A percentile compares a stretch with the other conserved stretches of the same genome.
These are phyloP conservation scores for Amyloporia xantha DNA, from an alignment of 768 basidiomycete genomes.

Conservation along the genomic window DNA sequence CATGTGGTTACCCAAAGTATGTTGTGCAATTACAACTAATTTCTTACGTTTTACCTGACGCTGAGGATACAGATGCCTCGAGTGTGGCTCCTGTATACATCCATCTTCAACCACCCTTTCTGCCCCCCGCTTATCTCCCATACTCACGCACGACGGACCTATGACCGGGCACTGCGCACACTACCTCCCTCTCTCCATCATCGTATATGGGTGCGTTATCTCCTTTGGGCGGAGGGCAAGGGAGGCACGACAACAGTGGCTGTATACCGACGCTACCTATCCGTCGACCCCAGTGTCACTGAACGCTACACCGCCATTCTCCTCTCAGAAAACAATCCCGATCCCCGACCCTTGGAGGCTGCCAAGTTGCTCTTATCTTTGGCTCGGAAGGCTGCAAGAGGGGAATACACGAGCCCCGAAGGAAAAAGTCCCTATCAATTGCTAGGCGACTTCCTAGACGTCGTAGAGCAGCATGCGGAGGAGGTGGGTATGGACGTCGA, in stretches of 20 bases:
- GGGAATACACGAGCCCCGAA: constrained; percentile 81
- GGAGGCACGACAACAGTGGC: constrained; percentile 74
- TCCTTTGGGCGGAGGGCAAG: constrained; percentile 83
- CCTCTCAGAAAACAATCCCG: constrained; percentile 48
- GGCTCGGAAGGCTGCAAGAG: constrained; percentile 76
- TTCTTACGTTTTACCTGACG: constrained; percentile 8
- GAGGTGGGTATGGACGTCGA: constrained; percentile 87
- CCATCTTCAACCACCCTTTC: constrained; percentile 81
- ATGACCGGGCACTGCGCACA: constrained; percentile 89
- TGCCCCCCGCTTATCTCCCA: constrained; percentile 81
- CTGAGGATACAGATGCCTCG: constrained; percentile 67
- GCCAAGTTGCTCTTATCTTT: constrained; percentile 84
- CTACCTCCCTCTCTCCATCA: constrained; percentile 89
- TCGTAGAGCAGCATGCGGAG: constrained; percentile 85
- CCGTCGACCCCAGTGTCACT: constrained; percentile 73
- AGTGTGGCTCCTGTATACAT: constrained; percentile 90
- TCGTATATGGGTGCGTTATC: constrained; percentile 89
- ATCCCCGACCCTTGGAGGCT: constrained; percentile 82
- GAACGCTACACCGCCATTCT: constrained; percentile 72
- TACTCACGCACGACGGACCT: constrained; percentile 90
- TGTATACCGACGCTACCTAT: constrained; percentile 86
- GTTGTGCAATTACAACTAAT: constrained; percentile 23
- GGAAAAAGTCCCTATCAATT: constrained; percentile 95
- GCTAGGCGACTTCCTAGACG: constrained; percentile 85
- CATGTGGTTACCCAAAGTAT: constrained; percentile 89